Evolutionary conservation across 352 stramenopile species (phyloP).

Genomic region (Phytophthora constricta): DNA sequence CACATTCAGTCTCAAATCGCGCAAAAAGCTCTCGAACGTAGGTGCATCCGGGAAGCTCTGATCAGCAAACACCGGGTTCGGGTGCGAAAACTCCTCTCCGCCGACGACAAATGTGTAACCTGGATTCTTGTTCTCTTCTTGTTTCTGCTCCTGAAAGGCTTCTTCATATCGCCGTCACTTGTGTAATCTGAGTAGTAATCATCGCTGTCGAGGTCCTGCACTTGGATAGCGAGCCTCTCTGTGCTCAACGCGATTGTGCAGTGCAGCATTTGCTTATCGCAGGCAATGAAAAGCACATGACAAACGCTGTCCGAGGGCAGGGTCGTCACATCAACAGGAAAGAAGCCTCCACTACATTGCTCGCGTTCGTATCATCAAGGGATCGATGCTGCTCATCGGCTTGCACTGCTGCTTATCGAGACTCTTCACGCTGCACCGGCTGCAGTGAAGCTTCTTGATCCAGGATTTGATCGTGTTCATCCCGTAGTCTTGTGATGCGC

Average conservation of each 20-base stretch:
- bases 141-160: constrained; percentile 22
- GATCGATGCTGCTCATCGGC: constrained; percentile 8
- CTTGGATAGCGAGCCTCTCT: constrained; percentile 41
- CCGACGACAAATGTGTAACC: constrained; percentile 58
- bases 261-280: constrained; percentile 61
- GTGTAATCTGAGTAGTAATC: constrained; percentile 36
- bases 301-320: constrained; percentile 55
- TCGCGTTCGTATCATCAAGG: constrained; percentile 29
- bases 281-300: constrained; percentile 67
- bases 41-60: constrained; percentile 55
- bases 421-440: too few species aligned
- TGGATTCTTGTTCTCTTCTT: constrained; percentile 31
- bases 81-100: constrained; percentile 62
- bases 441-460: constrained; percentile 15
- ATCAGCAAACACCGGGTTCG: constrained; percentile 53
- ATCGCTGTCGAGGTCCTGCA: constrained; percentile 37
- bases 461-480: constrained; percentile 35
- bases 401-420: too few species aligned
- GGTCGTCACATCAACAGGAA: constrained; percentile 50
- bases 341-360: constrained; percentile 42
- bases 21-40: constrained; percentile 64
- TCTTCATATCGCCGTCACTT: constrained; percentile 25
- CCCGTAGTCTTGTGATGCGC: constrained; percentile 41
- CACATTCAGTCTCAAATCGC: constrained; percentile 43
- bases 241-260: constrained; percentile 65